These are phyloP conservation scores for Isochrysis galbana DNA, from an alignment of 78 protist species.

Conservation along the genomic window DNA sequence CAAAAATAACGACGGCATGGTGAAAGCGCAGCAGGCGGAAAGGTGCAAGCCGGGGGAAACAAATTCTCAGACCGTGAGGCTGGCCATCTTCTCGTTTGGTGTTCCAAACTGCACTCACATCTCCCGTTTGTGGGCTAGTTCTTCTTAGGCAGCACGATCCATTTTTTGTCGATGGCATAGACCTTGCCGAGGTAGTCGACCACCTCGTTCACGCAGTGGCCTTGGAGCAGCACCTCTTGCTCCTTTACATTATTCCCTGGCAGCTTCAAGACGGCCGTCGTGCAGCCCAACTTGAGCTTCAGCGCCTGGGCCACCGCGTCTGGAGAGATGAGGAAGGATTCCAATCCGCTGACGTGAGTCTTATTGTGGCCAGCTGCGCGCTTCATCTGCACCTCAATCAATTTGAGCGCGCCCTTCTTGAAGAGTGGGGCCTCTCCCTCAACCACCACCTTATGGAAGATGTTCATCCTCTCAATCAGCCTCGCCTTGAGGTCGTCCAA, in stretches of 20 bases:
- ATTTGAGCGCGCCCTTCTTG: background rate
- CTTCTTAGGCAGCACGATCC: background rate
- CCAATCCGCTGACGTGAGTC: background rate
- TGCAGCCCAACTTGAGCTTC: background rate
- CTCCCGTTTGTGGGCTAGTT: too few relatives aligned
- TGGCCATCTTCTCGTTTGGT: too few relatives aligned
- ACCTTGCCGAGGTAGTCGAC: background rate
- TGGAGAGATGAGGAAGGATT: background rate
- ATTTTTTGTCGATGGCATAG: background rate
- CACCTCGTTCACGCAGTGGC: conserved; percentile 4
- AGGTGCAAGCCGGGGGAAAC: too few relatives aligned
- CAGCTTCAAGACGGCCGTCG: background rate
- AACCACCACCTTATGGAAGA: background rate
- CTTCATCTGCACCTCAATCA: background rate
- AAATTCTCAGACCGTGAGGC: too few relatives aligned
- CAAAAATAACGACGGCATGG: too few relatives aligned
- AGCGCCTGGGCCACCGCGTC: background rate
- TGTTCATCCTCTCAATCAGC: background rate
- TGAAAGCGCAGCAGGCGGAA: too few relatives aligned
- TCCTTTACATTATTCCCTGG: background rate
- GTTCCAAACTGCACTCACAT: too few relatives aligned
- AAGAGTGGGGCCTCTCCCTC: background rate
- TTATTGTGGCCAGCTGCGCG: conserved; percentile 34
- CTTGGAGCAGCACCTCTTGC: conserved; percentile 10
- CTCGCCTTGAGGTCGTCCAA: background rate